phyloP scores from a whole-genome alignment of 352 stramenopile genomes.

The Aphanomyces stellatus region DNA sequence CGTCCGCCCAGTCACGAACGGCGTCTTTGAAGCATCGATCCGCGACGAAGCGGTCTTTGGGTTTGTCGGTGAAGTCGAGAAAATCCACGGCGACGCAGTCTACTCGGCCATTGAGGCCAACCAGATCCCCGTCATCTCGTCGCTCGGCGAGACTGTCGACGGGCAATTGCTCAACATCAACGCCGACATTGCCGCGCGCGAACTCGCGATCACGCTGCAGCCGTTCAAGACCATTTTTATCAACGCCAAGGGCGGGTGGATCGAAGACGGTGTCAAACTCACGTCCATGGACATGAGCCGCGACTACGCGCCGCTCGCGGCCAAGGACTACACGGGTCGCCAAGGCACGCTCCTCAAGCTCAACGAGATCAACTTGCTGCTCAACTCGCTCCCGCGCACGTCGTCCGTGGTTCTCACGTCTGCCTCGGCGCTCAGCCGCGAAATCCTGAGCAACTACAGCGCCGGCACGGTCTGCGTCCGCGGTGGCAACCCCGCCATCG shows the following conservation, averaged over 20 bases:
- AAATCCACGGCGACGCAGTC: constrained; percentile 62
- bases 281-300: constrained; percentile 72
- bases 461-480: constrained; percentile 76
- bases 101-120: constrained; percentile 51
- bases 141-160: constrained; percentile 57
- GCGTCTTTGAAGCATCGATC: constrained; percentile 77
- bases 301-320: constrained; percentile 69
- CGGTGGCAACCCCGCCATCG: constrained; percentile 28
- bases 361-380: constrained; percentile 83
- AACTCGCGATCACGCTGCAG: constrained; percentile 72
- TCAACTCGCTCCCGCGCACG: constrained; percentile 60
- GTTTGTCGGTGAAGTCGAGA: constrained; percentile 76
- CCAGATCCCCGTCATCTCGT: constrained; percentile 81
- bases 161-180: constrained; percentile 87
- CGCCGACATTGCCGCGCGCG: constrained; percentile 72
- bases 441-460: constrained; percentile 82
- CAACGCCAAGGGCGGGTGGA: constrained; percentile 82
- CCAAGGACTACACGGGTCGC: constrained; percentile 77
- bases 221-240: constrained; percentile 86
- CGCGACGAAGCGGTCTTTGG: constrained; percentile 78
- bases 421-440: constrained; percentile 58
- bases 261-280: constrained; percentile 78
- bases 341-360: constrained; percentile 88
- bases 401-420: constrained; percentile 84
- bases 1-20: constrained; percentile 70